Base-by-base conservation (phyloP, 805 yeast species). In the Ogataea trehaloabstinens region DNA sequence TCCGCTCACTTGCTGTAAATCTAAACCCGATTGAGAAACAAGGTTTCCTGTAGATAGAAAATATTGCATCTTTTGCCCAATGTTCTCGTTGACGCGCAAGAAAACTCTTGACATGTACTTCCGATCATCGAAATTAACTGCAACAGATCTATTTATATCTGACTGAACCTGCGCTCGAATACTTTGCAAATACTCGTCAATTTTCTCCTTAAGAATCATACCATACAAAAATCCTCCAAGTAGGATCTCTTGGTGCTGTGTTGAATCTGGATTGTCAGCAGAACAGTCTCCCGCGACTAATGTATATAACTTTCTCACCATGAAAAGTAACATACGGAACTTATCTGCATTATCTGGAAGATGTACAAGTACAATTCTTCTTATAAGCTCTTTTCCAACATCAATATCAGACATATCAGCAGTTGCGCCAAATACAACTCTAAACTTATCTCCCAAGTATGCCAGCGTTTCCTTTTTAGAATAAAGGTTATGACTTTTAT, bases 251-350 rank as follows among this genome's bases (percentile, higher is more conserved):
- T 93, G 99, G 72, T 93, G 97, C 72, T 93, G 99, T 7, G 96
- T 87, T 35, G 98, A 95, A 81, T 93, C 99, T 61, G 99, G 99
- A 67, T 93, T 93, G 64, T 93, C 99, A 13, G 96, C 91, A 37
- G 90, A 71, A 64, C 97, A 91, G 60, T 91, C 96, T 44, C 97
- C 97, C 25, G 96, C 96, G 31, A 91, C 98, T 48, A 93, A 74
- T 0, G 98, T 76, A 63, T 93, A 93, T 45, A 93, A 74, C 67
- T 93, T 93, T 73, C 98, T 80, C 55, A 93, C 82, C 98, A 93
- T 93, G 67, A 90, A 93, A 44, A 90, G 66, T 44, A 93, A 68
- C 82, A 90, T 71, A 57, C 88, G 75, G 64, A 87, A 89, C 67
- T 93, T 93, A 63, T 89, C 96, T 37, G 64, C 69, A 55, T 80